Base-by-base conservation (phyloP, 768 basidiomycete genomes). In the Auricularia cornea region DNA sequence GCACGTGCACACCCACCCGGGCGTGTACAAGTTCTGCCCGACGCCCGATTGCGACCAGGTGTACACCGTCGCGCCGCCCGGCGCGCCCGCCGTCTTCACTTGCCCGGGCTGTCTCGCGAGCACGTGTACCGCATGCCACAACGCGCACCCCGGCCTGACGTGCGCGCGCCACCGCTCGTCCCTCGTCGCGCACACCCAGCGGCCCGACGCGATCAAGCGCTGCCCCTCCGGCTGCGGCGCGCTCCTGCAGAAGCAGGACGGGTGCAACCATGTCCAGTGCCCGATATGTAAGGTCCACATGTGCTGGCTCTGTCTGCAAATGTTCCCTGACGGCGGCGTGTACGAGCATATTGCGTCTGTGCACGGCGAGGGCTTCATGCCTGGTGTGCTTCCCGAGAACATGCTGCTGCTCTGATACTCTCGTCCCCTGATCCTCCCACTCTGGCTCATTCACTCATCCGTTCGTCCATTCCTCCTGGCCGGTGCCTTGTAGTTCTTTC, bases 41-140 rank as follows among this genome's bases (percentile, higher is more conserved):
- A 86, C 89, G 0, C 87, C 91, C 0, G 88, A 92, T 69, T 93
- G 91, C 67, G 76, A 77, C 0, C 87, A 90, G 67, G 79, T 91
- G 6, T 93, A 92, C 69, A 84, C 88, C 30, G 54, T 57, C 26
- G 11, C 54, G 12, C 69, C 79, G 1, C 81, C 80, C 0, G 74
- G 80, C 1, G 72, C 72, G 11, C 81, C 81, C 29, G 76, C 80
- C 5, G 75, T 82, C 8, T 71, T 91, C 41, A 86, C 86, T 61
- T 92, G 90, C 60, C 88, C 88, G 1, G 83, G 84, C 2, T 92
- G 90, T 68, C 79, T 89, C 18, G 69, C 80, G 5, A 80, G 84
- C 23, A 88, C 90, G 57, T 92, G 90, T 68, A 76, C 87, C 0
- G 72, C 77, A 38, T 92, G 90, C 67, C 77, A 78, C 44, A 74